Conservation (phyloP, 192 early-diverging fungal species). For the Kappamyces sp. region DNA sequence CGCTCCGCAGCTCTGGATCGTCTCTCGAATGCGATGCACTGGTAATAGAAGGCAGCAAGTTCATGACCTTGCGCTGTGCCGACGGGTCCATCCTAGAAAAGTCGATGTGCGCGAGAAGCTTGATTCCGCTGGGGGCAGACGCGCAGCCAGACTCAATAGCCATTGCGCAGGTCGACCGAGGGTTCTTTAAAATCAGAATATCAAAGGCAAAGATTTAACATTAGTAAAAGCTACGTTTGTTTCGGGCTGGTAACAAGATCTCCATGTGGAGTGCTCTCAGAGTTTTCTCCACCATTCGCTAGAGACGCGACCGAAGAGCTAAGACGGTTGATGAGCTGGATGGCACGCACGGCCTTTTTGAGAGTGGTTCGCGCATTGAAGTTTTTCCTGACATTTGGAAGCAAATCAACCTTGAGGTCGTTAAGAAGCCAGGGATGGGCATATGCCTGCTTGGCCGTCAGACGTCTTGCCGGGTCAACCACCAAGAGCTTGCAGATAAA, state of each 20-base stretch:
- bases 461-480: conserved; percentile 63
- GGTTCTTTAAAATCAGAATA: no score
- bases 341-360: conserved; percentile 55
- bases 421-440: conserved; percentile 38
- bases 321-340: conserved; percentile 43
- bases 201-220: no score
- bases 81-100: conserved; percentile 2
- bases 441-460: conserved; percentile 39
- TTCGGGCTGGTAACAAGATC: no score
- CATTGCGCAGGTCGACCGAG: no score
- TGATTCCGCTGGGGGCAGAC: not conserved
- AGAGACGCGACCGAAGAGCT: not conserved
- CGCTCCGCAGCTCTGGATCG: not conserved
- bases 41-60: conserved; percentile 5
- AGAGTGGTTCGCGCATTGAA: conserved; percentile 65
- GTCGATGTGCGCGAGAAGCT: conserved; percentile 9
- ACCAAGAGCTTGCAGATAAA: conserved; percentile 65
- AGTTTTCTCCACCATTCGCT: not conserved
- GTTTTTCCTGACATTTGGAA: conserved; percentile 54
- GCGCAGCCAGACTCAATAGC: no score
- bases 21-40: not conserved
- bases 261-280: no score
- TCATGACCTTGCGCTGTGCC: conserved; percentile 4
- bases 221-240: no score
- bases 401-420: conserved; percentile 36